Conservation (phyloP, 1,284 basidiomycete species). For the Chiua sp. region DNA sequence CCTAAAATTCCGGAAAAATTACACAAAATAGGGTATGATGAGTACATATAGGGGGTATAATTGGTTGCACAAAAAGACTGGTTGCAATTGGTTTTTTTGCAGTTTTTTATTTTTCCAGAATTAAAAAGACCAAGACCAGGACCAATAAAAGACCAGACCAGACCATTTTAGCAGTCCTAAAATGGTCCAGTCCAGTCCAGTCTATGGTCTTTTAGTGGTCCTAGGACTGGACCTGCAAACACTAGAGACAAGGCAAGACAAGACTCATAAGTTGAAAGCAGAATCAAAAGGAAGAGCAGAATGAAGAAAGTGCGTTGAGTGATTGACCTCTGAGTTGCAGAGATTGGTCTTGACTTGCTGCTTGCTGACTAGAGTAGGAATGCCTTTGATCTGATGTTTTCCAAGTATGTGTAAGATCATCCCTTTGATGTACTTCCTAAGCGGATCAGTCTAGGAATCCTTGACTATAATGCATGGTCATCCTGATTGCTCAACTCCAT, state of each 20-base stretch:
- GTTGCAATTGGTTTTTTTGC: no score
- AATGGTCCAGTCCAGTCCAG: no score
- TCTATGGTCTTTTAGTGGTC: no score
- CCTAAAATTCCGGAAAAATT: no score
- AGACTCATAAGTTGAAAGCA: neutral
- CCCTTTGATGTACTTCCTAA: conserved; percentile 10
- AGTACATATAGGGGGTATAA: no score
- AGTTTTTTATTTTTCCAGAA: no score
- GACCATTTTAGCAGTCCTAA: no score
- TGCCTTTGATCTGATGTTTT: neutral
- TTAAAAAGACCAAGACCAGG: no score
- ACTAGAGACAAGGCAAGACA: conserved; percentile 7
- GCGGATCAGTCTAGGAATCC: conserved; percentile 12
- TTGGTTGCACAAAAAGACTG: no score
- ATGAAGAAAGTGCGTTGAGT: conserved; percentile 1
- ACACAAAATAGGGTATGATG: no score
- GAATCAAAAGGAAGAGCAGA: neutral
- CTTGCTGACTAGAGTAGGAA: conserved; percentile 5
- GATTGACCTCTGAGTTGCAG: neutral
- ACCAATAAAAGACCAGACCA: no score
- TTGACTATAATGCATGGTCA: neutral
- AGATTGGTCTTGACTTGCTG: conserved; percentile 5
- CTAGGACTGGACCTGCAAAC: no score
- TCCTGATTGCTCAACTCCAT: neutral
- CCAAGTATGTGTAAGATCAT: conserved; percentile 8